Base-by-base conservation (phyloP, 805 yeast species). In the Yarrowia divulgata region DNA sequence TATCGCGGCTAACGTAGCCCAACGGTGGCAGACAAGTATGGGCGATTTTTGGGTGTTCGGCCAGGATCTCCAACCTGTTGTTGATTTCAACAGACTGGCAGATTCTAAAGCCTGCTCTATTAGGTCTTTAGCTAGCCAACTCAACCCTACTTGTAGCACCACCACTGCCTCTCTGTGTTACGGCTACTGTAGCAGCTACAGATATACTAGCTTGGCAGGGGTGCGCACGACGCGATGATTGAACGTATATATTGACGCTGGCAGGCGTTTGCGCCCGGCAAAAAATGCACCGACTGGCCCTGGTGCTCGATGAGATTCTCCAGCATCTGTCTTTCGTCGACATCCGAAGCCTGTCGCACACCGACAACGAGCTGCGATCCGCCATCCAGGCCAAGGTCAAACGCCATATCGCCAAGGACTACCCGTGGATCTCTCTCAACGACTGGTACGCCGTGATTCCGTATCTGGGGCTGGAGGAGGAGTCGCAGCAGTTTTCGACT, bases 381-480 rank as follows among this genome's bases (percentile, higher is more conserved):
- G 57, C 57, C 10, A 34, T 50, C 40, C 57, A 50, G 40, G 57
- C 57, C 57, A 50, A 50, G 40, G 40, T 34, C 29, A 50, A 50
- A 16, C 23, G 57, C 16, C 23, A 29, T 4, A n/a, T 50, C 9
- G 57, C 57, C 9, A 10, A 16, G 12, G 40, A 35, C 6, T 50
- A n/a, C 23, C 57, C 57, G 9, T 50, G 57, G 57, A 50, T 50
- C 19, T 34, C 57, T 9, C 40, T 35, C n/a, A 42, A 50, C 57
- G 42, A 50, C 40, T 50, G 57, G 57, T 50, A 34, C 29, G 57
- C 39, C 14, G 57, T 50, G 34, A 48, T 48, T 48, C 52, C 52
- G 35, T 48, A 48, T 8, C 52, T 48, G 6, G 18, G 52, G 4
- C 6, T 48, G 35, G 52, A 48, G 8, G 52, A 48, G 4, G 52